Evolutionary conservation across 495 filamentous ascomycete species (phyloP), one percentile per base, ranked within the genome.

Genomic region (Xylaria longipes): DNA sequence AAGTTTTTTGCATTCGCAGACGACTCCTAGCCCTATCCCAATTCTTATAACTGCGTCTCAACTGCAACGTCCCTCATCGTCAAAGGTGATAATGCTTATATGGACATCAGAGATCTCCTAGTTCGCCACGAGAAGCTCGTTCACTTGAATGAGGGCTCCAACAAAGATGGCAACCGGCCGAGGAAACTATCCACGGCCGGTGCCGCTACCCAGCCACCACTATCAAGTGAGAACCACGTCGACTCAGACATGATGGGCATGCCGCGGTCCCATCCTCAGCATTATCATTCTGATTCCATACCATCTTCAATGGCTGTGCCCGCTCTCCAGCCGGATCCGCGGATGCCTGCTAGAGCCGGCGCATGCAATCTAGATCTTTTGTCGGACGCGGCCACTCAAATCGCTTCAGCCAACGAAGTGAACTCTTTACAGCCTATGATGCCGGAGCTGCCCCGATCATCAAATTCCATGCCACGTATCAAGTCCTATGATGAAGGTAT

Each of bases 121-220:
- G 89, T 91, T 76, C 89, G 90, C 76, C 90, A 92, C 84, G 88
- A 91, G 80, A 91, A 90, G 81, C 86, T 92, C 81, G 90, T 91
- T 74, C 90, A 92, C 80, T 87, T 89, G 74, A 88, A 88, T 75
- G 89, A 91, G 76, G 84, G 82, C 62, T 81, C 77, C 58, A 79
- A 79, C 72, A 86, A 86, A 69, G 84, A 86, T 76, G 81, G 81
- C 61, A 75, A 70, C 74, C 77, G 83, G 74, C 81, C 82, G 31
- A 80, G 84, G 63, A 87, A 87, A 71, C 78, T 77, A 27, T 87
- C 84, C 15, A 80, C 80, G n/a, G 83, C 75, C 20, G 78, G 80
- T 58, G 74, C 74, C 61, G 50, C 61, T 56, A 64, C 50, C 39
- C 69, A 71, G 11, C 77, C 72, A 57, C 74, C 81, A 37, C 78